Base-by-base conservation (phyloP, 495 filamentous ascomycete genomes). In the Neurospora cerealis region DNA sequence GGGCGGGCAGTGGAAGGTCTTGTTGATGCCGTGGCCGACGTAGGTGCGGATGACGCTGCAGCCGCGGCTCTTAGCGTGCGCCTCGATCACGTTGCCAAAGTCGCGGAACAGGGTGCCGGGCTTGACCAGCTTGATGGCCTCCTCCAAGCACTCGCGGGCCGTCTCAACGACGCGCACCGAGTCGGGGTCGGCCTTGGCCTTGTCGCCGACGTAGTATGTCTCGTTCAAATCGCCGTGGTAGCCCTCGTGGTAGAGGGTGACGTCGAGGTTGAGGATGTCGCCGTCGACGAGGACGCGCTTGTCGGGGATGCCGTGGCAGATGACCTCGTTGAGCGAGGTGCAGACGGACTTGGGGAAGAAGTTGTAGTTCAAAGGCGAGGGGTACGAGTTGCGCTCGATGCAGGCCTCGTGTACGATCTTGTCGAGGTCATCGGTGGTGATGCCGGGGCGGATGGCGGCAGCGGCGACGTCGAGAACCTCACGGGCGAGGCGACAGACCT, bases 321-420 rank as follows among this genome's bases (percentile, higher is more conserved):
- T 98, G 73, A 97, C 91, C 83, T 99, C 96, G 85, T 99, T 99
- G 74, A 92, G 79, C 3, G 94, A 97, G 1, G 94, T 98, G 83
- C 96, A 99, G 66, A 98, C 91, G 2, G 96, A 99, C 86, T 99
- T 99, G 72, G 96, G 96, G 85, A 98, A 99, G 81, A 93, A 86
- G 86, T 91, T 90, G 81, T 99, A 99, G 85, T 99, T 99, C 10
- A 99, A 83, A 2, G 95, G 93, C 0, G 96, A 99, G 0, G 96
- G 96, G 78, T 99, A 99, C 15, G 94, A 92, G 96, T 98, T 86
- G 83, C 96, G 88, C 84, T 98, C 96, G 73, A 98, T 83, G 80
- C 94, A 98, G 70, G 96, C 96, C 78, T 97, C 94, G 84, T 99
- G 96, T 40, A 97, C 95, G 76, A 98, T 86, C 81, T 96, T 93